Percentiles rank a stretch among this genome's conserved stretches.
Evolutionary conservation across 805 yeast species (phyloP).

Genomic region (Spathaspora hagerdaliae): DNA sequence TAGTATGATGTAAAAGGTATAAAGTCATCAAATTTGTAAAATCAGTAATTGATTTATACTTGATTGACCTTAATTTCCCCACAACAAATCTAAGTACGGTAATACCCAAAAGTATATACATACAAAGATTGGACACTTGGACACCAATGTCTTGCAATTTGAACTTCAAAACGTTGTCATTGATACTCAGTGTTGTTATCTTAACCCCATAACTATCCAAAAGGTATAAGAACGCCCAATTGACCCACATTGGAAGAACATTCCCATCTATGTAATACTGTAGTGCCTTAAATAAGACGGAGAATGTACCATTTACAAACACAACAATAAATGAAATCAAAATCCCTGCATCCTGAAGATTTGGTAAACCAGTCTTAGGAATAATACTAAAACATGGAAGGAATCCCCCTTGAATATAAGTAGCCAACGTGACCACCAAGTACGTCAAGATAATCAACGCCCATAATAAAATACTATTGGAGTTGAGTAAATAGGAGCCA

Average conservation of each 20-base stretch:
- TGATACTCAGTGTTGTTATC: not conserved
- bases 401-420: slow-evolving; percentile 22
- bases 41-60: slow-evolving; percentile 30
- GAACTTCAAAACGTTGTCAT: slow-evolving; percentile 7
- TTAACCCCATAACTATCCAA: slow-evolving; percentile 12
- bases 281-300: slow-evolving; percentile 51
- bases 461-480: slow-evolving; percentile 43
- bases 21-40: slow-evolving; percentile 32
- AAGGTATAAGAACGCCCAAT: slow-evolving; percentile 22
- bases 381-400: slow-evolving; percentile 15
- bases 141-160: slow-evolving; percentile 20
- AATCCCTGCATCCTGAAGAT: slow-evolving; percentile 18
- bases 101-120: slow-evolving; percentile 20
- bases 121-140: slow-evolving; percentile 22
- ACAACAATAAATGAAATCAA: slow-evolving; percentile 41
- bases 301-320: slow-evolving; percentile 42
- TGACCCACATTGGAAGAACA: slow-evolving; percentile 40
- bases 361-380: slow-evolving; percentile 1
- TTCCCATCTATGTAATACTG: slow-evolving; percentile 56
- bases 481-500: slow-evolving; percentile 35
- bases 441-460: slow-evolving; percentile 39
- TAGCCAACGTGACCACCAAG: slow-evolving; percentile 14
- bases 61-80: slow-evolving; percentile 18
- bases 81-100: slow-evolving; percentile 26
- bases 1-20: slow-evolving; percentile 52